These are phyloP conservation scores for Xylariales sp. DNA, from an alignment of 2,329 filamentous ascomycete species.

Conservation along the genomic window DNA sequence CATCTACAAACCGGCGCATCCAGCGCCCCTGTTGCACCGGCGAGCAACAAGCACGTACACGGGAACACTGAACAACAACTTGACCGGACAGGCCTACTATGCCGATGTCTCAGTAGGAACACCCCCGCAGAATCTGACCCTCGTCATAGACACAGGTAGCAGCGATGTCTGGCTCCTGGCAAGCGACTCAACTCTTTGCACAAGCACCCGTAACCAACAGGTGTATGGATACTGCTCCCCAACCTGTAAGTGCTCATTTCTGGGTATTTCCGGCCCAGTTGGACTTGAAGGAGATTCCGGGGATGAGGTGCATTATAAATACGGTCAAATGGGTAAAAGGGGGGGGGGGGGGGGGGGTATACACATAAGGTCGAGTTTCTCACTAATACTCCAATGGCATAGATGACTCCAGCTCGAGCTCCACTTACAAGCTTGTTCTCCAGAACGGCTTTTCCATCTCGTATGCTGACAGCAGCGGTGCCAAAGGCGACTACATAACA, in stretches of 20 bases:
- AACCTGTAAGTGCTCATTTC: slow-evolving; percentile 37
- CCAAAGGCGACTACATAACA: slow-evolving; percentile 52
- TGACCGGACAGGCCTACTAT: slow-evolving; percentile 4
- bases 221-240: slow-evolving; percentile 30
- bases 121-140: slow-evolving; percentile 47
- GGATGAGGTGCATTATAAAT: too few relatives aligned
- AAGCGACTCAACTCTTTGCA: slow-evolving; percentile 33
- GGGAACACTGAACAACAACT: slow-evolving; percentile 4
- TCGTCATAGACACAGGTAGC: slow-evolving; percentile 60
- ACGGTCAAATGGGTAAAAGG: neutral
- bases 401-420: slow-evolving; percentile 41
- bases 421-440: slow-evolving; percentile 40
- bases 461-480: slow-evolving; percentile 55
- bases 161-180: slow-evolving; percentile 57
- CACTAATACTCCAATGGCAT: neutral
- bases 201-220: slow-evolving; percentile 26
- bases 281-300: too few relatives aligned
- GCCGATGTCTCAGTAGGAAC: slow-evolving; percentile 55
- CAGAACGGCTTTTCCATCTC: slow-evolving; percentile 50
- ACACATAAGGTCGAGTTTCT: neutral
- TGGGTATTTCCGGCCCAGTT: too few relatives aligned
- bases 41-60: slow-evolving; percentile 3
- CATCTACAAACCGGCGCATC: neutral
- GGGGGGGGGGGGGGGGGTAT: neutral
- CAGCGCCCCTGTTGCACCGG: neutral